phyloP scores from a whole-genome alignment of 1,284 basidiomycete genomes.

The Coniferiporia sulphurascens region DNA sequence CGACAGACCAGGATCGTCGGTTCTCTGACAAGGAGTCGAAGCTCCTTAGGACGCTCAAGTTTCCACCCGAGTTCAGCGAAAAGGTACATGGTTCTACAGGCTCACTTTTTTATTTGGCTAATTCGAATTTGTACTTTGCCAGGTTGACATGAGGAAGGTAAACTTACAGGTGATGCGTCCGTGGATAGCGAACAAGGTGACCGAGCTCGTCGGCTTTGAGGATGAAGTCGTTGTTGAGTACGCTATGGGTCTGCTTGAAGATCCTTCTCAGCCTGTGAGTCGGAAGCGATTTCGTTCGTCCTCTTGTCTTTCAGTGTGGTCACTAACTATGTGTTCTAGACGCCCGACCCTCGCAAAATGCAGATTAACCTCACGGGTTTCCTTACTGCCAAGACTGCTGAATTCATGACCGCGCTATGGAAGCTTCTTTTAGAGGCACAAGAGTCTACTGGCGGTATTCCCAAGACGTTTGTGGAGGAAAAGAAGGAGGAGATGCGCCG shows the following conservation, averaged over 20 bases:
- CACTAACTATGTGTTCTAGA: constrained; percentile 38
- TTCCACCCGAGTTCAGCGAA: constrained; percentile 84
- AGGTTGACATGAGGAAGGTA: constrained; percentile 96
- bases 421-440: constrained; percentile 87
- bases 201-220: constrained; percentile 88
- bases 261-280: constrained; percentile 73
- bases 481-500: constrained; percentile 92
- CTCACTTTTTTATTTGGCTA: background rate
- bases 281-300: background rate
- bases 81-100: constrained; percentile 47
- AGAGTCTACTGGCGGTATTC: constrained; percentile 83
- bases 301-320: background rate
- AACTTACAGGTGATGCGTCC: constrained; percentile 85
- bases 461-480: constrained; percentile 89
- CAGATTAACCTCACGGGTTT: constrained; percentile 94
- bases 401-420: constrained; percentile 91
- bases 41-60: constrained; percentile 85
- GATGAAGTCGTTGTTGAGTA: constrained; percentile 98
- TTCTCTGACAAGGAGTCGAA: constrained; percentile 95
- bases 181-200: constrained; percentile 91
- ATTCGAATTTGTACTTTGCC: background rate
- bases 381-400: constrained; percentile 72
- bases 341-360: constrained; percentile 91
- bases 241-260: constrained; percentile 89
- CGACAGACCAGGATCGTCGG: constrained; percentile 79